These are phyloP conservation scores for Fusarium kyushuense DNA, from an alignment of 2,329 filamentous ascomycete genomes.

Conservation along the genomic window DNA sequence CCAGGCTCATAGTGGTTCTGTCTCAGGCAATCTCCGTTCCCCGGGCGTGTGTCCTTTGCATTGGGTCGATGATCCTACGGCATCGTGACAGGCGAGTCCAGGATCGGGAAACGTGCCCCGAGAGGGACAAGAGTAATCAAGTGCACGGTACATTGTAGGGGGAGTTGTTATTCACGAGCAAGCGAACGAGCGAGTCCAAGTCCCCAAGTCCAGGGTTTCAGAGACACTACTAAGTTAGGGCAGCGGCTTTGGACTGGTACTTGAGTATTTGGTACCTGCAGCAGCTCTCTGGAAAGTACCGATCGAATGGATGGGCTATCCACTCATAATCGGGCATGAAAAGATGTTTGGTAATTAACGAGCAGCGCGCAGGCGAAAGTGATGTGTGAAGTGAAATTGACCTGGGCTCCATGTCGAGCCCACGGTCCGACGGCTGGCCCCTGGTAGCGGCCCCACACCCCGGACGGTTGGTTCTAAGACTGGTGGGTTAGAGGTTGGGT, in stretches of 20 bases:
- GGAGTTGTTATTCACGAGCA: slow-evolving; percentile 21
- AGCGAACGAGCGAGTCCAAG: slow-evolving; percentile 28
- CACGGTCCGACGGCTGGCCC: slow-evolving; percentile 35
- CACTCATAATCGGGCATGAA: slow-evolving; percentile 38
- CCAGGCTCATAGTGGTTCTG: slow-evolving; percentile 17
- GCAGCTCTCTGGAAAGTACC: slow-evolving; percentile 37
- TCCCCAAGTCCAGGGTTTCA: slow-evolving; percentile 30
- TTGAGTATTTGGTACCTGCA: slow-evolving; percentile 41
- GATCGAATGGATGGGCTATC: slow-evolving; percentile 37
- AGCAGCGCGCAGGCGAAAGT: slow-evolving; percentile 6
- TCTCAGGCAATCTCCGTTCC: slow-evolving; percentile 41
- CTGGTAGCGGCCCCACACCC: slow-evolving; percentile 46
- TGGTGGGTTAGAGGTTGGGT: slow-evolving; percentile 34
- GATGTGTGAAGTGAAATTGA: slow-evolving; percentile 20
- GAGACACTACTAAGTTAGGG: slow-evolving; percentile 4
- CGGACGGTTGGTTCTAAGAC: slow-evolving; percentile 43
- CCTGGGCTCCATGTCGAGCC: slow-evolving; percentile 24
- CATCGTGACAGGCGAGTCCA: slow-evolving; percentile 25
- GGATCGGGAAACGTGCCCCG: slow-evolving; percentile 31
- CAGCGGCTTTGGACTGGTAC: slow-evolving; percentile 5
- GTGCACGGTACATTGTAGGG: slow-evolving; percentile 7
- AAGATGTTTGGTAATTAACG: slow-evolving; percentile 30
- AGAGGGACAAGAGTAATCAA: slow-evolving; percentile 13
- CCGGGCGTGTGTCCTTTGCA: slow-evolving; percentile 39
- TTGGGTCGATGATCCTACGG: slow-evolving; percentile 41